Evolutionary conservation across 108 stramenopile genomes (phyloP), one percentile per base, ranked within the genome.

Genomic region (Skeletonema menzelii): DNA sequence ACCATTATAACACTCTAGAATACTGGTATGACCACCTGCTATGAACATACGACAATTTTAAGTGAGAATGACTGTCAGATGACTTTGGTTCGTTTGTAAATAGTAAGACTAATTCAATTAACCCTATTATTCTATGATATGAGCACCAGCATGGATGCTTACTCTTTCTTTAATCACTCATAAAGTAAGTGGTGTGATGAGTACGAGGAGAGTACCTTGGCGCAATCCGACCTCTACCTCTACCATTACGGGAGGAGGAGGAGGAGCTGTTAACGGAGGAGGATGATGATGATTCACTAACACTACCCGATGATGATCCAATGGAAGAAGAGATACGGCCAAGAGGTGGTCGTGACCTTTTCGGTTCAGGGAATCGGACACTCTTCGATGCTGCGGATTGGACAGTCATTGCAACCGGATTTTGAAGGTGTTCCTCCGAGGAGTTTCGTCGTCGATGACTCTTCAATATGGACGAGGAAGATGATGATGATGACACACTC

Each of bases 131-230:
- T 42, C 40, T n/a, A n/a, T 3, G 0, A 15, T 15, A 42, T 42
- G 3, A 4, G n/a, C 15, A 4, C 0, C 40, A n/a, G n/a, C n/a
- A 42, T n/a, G 15, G 2, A 1, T 42, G 1, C 40, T n/a, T 0
- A 1, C 40, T 42, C 40, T 42, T 15, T 42, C 15, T 42, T 15
- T 37, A 42, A n/a, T 42, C 40, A 42, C 40, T 42, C 5, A 66
- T 27, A 32, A 66, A 66, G 42, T 66, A 66, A 55, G 65, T 66
- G 49, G 65, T 44, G 44, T 66, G 65, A 53, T 47, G 31, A 47
- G 53, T 32, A 20, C 65, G 44, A 3, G 49, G 47, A 53, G 27
- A 27, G 6, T 47, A 55, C 20, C 49, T 49, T 1, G 31, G 8
- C 0, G 59, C 31, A 15, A 59, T 32, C 3, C 28, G 58, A 8